Evolutionary conservation across 768 basidiomycete genomes (phyloP).

Genomic region (Pleurotus salmoneostramineus): DNA sequence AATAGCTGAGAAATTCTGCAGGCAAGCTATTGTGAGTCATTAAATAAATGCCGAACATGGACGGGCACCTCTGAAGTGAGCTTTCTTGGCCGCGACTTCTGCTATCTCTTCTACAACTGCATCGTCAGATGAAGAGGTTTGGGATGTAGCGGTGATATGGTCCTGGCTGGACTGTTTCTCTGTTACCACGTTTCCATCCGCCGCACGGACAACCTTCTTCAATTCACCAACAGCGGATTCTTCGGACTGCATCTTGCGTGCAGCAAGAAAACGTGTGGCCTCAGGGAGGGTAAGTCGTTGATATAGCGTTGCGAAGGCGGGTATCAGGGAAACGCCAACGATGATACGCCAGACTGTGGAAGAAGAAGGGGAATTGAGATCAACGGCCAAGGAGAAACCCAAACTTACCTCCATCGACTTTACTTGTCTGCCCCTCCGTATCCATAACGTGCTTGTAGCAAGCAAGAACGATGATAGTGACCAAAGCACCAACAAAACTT

Average conservation of each 20-base stretch:
- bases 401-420: constrained; percentile 67
- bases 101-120: constrained; percentile 4
- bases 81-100: constrained; percentile 34
- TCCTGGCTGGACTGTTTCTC: constrained; percentile 10
- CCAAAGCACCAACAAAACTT: constrained; percentile 56
- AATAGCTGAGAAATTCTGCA: constrained; percentile 61
- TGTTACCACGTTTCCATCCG: constrained; percentile 19
- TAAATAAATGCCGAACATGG: neutral
- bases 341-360: constrained; percentile 65
- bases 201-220: constrained; percentile 28
- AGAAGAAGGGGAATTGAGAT: neutral
- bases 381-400: neutral
- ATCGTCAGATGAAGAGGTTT: neutral
- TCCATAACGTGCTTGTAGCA: constrained; percentile 66
- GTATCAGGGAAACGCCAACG: constrained; percentile 65
- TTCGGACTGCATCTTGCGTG: constrained; percentile 29
- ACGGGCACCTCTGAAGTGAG: constrained; percentile 45
- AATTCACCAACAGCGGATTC: constrained; percentile 24
- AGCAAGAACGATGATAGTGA: constrained; percentile 61
- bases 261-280: constrained; percentile 49
- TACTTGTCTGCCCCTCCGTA: constrained; percentile 48
- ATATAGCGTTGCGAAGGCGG: constrained; percentile 72
- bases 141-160: neutral
- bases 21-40: neutral
- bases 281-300: constrained; percentile 74